These are phyloP conservation scores for Cladosporium sp. DNA, from an alignment of 2,329 filamentous ascomycete genomes.

Conservation along the genomic window DNA sequence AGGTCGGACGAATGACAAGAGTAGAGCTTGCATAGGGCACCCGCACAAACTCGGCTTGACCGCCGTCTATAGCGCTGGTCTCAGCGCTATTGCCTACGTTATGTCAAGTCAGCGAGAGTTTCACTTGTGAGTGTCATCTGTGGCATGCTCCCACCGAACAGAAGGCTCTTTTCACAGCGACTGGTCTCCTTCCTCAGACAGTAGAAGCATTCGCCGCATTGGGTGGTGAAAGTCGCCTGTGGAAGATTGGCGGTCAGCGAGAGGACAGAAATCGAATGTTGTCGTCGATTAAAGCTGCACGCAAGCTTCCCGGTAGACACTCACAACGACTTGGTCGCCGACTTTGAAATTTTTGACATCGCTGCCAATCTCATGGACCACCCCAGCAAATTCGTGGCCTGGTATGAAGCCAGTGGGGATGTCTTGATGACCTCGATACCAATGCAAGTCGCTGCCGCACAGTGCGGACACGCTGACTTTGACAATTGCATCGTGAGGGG, in stretches of 20 bases:
- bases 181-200: constrained; percentile 47
- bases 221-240: constrained; percentile 79
- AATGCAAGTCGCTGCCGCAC: constrained; percentile 86
- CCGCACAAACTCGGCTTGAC: constrained; percentile 54
- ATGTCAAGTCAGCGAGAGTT: constrained; percentile 73
- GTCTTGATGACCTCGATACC: constrained; percentile 78
- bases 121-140: constrained; percentile 66
- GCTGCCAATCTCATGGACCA: constrained; percentile 66
- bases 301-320: neutral
- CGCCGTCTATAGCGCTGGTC: constrained; percentile 35
- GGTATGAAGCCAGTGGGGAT: constrained; percentile 62
- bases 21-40: constrained; percentile 80
- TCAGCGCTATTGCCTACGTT: constrained; percentile 32
- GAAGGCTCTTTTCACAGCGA: no score
- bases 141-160: no score
- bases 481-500: constrained; percentile 80
- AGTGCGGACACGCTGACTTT: constrained; percentile 81
- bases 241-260: constrained; percentile 48
- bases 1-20: constrained; percentile 69
- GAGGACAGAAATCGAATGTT: neutral
- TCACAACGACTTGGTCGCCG: constrained; percentile 58
- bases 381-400: constrained; percentile 86
- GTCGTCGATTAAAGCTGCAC: neutral
- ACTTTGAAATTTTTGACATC: constrained; percentile 67
- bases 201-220: constrained; percentile 82